These are phyloP conservation scores for Nissolia schottii DNA, from an alignment of 306 rosid genomes.

Conservation along the genomic window DNA sequence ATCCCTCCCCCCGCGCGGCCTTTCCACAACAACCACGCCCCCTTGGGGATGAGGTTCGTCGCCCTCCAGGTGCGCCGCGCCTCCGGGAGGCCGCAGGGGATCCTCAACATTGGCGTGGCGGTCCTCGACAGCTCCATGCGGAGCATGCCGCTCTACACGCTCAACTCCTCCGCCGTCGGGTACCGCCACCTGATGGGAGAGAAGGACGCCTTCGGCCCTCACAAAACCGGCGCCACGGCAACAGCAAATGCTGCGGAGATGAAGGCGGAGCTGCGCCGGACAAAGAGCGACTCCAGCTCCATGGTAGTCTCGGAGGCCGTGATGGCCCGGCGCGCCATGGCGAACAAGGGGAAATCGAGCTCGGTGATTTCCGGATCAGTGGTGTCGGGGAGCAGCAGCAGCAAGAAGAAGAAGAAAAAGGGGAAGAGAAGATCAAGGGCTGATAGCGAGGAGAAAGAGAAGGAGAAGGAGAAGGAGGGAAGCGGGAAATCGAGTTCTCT, in stretches of 20 bases:
- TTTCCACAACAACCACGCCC: slow-evolving; percentile 28
- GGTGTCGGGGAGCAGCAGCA: slow-evolving; percentile 3
- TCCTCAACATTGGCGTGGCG: slow-evolving; percentile 72
- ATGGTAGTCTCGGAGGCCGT: slow-evolving; percentile 45
- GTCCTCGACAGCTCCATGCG: slow-evolving; percentile 82
- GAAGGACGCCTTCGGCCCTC: slow-evolving; percentile 39
- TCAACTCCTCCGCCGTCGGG: slow-evolving; percentile 65
- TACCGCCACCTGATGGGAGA: slow-evolving; percentile 81
- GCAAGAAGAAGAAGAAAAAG: neutral
- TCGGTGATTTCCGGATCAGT: slow-evolving; percentile 38
- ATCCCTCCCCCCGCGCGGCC: slow-evolving; percentile 36
- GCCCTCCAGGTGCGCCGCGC: slow-evolving; percentile 75
- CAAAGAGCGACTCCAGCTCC: slow-evolving; percentile 76
- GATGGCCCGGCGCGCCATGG: slow-evolving; percentile 1
- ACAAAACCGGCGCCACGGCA: neutral
- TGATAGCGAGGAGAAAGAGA: neutral
- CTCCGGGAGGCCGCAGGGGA: slow-evolving; percentile 87
- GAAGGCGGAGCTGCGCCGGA: slow-evolving; percentile 46
- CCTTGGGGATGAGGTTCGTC: slow-evolving; percentile 65
- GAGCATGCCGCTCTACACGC: slow-evolving; percentile 81
- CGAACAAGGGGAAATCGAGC: slow-evolving; percentile 22
- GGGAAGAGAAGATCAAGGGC: slow-evolving; percentile 26
- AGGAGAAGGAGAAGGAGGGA: neutral
- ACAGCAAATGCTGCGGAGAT: neutral
- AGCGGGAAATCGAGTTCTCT: slow-evolving; percentile 12